Conservation (phyloP, 371 early-diverging fungal genomes). For the Mortierella sp. region DNA sequence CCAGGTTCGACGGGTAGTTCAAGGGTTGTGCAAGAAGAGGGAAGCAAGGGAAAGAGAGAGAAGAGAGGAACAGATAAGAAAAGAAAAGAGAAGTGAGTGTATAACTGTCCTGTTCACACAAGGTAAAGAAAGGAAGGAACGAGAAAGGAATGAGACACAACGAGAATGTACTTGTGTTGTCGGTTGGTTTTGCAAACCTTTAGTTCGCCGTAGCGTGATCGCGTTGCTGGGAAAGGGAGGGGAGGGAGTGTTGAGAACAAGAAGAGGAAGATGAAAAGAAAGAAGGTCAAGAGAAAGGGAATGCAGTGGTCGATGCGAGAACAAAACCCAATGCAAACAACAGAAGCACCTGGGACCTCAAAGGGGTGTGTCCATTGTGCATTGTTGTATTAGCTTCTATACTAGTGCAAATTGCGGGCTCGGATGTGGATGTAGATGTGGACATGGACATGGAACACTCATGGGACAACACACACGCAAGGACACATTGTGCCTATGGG, state of each 20-base stretch:
- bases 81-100: background rate
- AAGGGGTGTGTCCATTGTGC: too few relatives aligned
- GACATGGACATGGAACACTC: too few relatives aligned
- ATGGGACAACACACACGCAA: too few relatives aligned
- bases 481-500: too few relatives aligned
- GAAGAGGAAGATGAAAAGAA: background rate
- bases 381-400: too few relatives aligned
- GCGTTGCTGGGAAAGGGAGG: background rate
- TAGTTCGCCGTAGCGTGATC: background rate
- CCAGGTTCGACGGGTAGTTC: too few relatives aligned
- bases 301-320: background rate
- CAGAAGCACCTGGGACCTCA: background rate
- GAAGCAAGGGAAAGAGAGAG: background rate
- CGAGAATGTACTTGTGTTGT: conserved; percentile 2
- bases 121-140: background rate
- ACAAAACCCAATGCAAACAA: background rate
- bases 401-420: too few relatives aligned
- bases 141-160: conserved; percentile 9
- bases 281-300: background rate
- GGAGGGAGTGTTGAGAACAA: background rate
- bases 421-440: too few relatives aligned
- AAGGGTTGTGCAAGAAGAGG: background rate
- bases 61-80: background rate
- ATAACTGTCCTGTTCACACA: background rate
- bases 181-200: background rate